phyloP scores from a whole-genome alignment of 2,329 filamentous ascomycete genomes.

The Alternaria sp. region DNA sequence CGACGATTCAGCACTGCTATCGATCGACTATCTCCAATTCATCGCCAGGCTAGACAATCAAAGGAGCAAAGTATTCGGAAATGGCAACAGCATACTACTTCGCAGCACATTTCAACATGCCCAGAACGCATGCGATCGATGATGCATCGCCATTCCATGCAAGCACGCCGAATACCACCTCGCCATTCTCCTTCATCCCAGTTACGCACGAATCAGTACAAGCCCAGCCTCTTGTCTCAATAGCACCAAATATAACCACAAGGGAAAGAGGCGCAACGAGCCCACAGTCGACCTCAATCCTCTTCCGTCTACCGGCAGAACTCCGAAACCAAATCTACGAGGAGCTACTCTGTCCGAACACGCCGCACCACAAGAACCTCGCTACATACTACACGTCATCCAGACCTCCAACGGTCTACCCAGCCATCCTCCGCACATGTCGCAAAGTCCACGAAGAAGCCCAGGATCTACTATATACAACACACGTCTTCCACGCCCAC shows the following conservation, averaged over 20 bases:
- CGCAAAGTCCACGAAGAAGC: conserved; percentile 51
- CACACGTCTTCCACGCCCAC: conserved; percentile 59
- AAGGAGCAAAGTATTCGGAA: background rate
- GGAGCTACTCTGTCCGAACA: conserved; percentile 43
- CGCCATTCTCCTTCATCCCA: background rate
- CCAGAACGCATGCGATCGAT: background rate
- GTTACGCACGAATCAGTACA: background rate
- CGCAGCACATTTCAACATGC: conserved; percentile 27
- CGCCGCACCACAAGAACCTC: conserved; percentile 15
- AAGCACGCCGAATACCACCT: background rate
- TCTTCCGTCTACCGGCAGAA: conserved; percentile 63
- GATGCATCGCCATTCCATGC: background rate
- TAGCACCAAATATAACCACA: background rate
- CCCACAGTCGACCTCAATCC: conserved; percentile 20
- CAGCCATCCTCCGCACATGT: conserved; percentile 52
- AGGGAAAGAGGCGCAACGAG: conserved; percentile 8
- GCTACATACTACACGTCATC: conserved; percentile 5
- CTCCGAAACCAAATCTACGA: conserved; percentile 65
- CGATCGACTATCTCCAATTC: too few relatives aligned
- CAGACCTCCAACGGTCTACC: conserved; percentile 36
- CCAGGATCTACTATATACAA: conserved; percentile 55
- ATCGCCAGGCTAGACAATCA: background rate
- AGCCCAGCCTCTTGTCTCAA: background rate
- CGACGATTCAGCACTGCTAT: background rate
- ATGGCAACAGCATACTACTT: conserved; percentile 30